Evolutionary conservation across 1,139 yeast genomes (phyloP), one percentile per base, ranked within the genome.

Genomic region (Geotrichum candidum): DNA sequence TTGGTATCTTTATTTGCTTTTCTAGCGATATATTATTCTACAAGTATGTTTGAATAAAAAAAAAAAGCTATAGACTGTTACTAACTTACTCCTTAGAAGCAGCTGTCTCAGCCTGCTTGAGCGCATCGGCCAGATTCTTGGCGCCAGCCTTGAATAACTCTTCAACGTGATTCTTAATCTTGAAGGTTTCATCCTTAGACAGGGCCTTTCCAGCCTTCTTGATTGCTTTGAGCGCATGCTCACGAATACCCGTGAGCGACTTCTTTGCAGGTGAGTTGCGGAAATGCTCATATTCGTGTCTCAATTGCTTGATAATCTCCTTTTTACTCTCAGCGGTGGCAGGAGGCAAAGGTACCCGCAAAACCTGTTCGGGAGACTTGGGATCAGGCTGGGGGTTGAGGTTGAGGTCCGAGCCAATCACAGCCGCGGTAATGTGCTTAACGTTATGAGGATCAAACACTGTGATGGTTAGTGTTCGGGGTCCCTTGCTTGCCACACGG

Each of bases 361-460:
- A 77, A 50, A 87, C 81, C 72, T 88, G 96, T 57, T 85, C 85
- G 70, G 87, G 88, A 2, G 62, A 56, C 60, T 83, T 76, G 1
- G 89, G 83, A 65, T 90, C 92, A 31, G 80, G 78, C 69, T 87
- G 91, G 0, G 97, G 96, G 64, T 87, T 90, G 78, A 92, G 76
- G 68, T 89, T 88, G 71, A 90, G 75, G 13, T 83, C 83, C 0
- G 92, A 80, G 1, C 83, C 87, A 64, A 90, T 73, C 51, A 92
- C 85, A 0, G 91, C 80, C 64, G 90, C 85, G 56, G 87, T 80
- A 33, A 92, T 82, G 65, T 82, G 80, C 69, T 89, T 88, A 33
- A 84, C 81, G 67, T 89, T 82, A 58, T 78, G 78, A 11, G 96
- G 95, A 69, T 91, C 97, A 73, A 87, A 92, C 1, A 91, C 94